These are phyloP conservation scores for Ophiobolus disseminans DNA, from an alignment of 2,329 filamentous ascomycete genomes.

Conservation along the genomic window DNA sequence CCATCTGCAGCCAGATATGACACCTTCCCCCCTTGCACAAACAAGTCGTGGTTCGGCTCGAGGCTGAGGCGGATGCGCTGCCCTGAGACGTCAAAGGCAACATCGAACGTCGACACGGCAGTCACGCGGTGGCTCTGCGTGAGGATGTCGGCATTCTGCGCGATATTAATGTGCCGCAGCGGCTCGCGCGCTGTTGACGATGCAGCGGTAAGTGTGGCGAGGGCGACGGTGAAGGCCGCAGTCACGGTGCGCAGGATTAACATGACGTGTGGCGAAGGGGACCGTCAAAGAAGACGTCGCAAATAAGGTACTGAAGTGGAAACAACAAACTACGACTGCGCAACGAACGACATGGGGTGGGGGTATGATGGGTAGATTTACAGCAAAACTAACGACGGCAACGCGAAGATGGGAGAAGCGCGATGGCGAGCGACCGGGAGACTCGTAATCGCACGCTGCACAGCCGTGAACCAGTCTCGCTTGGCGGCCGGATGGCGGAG, in stretches of 20 bases:
- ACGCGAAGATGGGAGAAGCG: constrained; percentile 3
- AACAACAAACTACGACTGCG: constrained; percentile 12
- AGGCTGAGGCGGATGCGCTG: constrained; percentile 77
- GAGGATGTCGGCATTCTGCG: constrained; percentile 79
- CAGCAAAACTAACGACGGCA: constrained; percentile 4
- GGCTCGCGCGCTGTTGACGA: constrained; percentile 67
- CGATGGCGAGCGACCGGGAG: constrained; percentile 22
- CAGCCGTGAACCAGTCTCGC: constrained; percentile 21
- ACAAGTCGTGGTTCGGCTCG: constrained; percentile 89
- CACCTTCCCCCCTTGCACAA: constrained; percentile 77
- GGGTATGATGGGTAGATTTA: constrained; percentile 10
- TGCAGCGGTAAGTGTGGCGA: constrained; percentile 34
- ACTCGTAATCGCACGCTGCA: constrained; percentile 36
- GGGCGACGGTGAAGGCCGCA: constrained; percentile 27
- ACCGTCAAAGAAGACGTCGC: neutral
- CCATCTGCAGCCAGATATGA: constrained; percentile 77
- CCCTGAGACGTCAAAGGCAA: constrained; percentile 76
- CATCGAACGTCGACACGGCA: constrained; percentile 81
- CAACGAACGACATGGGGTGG: constrained; percentile 44
- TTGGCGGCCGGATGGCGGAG: constrained; percentile 21
- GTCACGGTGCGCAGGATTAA: constrained; percentile 32
- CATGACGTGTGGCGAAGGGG: constrained; percentile 36
- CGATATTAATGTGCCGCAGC: constrained; percentile 72
- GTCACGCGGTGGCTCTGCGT: constrained; percentile 81
- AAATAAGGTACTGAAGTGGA: neutral